Conservation (phyloP, 176 grass and related monocot species). For the Paspalum notatum region DNA sequence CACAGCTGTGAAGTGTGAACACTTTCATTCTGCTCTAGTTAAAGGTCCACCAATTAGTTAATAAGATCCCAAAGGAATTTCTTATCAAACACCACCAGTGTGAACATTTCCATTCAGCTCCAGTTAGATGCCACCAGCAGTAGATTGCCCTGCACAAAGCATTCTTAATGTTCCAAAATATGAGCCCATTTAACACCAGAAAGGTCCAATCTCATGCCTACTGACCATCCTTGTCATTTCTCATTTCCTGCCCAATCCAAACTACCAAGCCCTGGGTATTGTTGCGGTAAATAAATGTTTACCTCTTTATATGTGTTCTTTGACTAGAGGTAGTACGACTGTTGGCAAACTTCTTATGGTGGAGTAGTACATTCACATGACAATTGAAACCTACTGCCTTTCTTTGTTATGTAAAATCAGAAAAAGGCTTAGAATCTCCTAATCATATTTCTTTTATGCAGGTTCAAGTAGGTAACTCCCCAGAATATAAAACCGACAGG, state of each 20-base stretch:
- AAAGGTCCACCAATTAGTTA: not conserved
- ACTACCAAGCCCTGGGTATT: not conserved
- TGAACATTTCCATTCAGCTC: not conserved
- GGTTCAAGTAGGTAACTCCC: slow-evolving; percentile 96
- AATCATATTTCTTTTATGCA: slow-evolving; percentile 46
- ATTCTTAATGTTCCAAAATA: not conserved
- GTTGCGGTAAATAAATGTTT: not conserved
- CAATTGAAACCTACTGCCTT: slow-evolving; percentile 1
- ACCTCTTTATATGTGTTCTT: slow-evolving; percentile 8
- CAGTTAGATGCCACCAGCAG: not conserved
- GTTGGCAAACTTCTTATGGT: not conserved
- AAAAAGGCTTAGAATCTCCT: slow-evolving; percentile 32
- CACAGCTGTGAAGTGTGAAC: not conserved
- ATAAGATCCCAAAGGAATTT: not conserved
- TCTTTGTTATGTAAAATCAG: slow-evolving; percentile 4
- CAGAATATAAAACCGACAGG: slow-evolving; percentile 81
- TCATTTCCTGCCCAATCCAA: not conserved
- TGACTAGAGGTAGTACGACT: slow-evolving; percentile 11
- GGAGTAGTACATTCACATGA: not conserved
- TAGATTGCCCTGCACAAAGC: not conserved
- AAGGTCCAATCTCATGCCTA: slow-evolving; percentile 16
- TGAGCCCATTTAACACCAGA: not conserved
- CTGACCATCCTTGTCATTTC: slow-evolving; percentile 8
- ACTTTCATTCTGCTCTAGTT: not conserved
- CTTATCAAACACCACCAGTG: not conserved